Conservation (phyloP, 768 basidiomycete species). For the Clitopilus passeckerianus region DNA sequence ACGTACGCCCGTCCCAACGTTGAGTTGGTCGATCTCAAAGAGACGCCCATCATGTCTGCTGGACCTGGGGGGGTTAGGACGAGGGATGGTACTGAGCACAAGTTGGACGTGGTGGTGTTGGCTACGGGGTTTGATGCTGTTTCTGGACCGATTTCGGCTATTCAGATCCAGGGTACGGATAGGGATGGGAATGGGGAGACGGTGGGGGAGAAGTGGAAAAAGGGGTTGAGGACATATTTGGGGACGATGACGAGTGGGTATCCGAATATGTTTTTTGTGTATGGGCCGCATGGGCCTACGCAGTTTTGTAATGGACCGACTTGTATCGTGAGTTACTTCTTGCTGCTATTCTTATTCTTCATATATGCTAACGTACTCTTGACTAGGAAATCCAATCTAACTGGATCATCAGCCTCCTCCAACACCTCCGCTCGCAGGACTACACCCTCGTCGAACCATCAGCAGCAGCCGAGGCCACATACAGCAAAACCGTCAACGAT, state of each 20-base stretch:
- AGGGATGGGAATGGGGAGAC: neutral
- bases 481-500: neutral
- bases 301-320: conserved; percentile 10
- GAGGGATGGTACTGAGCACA: conserved; percentile 6
- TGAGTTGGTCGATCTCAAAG: conserved; percentile 7
- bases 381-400: conserved; percentile 13
- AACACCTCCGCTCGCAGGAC: conserved; percentile 5
- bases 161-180: conserved; percentile 10
- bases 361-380: too few species aligned
- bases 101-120: conserved; percentile 9
- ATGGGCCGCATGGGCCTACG: conserved; percentile 10
- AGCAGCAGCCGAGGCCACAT: conserved; percentile 1
- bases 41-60: conserved; percentile 5
- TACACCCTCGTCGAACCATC: neutral
- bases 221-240: conserved; percentile 7
- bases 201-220: conserved; percentile 9
- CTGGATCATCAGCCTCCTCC: conserved; percentile 9
- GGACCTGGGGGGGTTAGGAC: conserved; percentile 6
- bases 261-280: conserved; percentile 13
- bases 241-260: conserved; percentile 7
- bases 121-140: conserved; percentile 12
- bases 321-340: conserved; percentile 7
- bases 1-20: conserved; percentile 11
- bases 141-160: conserved; percentile 5
- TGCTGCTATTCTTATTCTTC: too few species aligned